A percentile compares a stretch with the other conserved stretches of the same genome.
These are phyloP conservation scores for Hypholoma fasciculare DNA, from an alignment of 768 basidiomycete species.

Conservation along the genomic window DNA sequence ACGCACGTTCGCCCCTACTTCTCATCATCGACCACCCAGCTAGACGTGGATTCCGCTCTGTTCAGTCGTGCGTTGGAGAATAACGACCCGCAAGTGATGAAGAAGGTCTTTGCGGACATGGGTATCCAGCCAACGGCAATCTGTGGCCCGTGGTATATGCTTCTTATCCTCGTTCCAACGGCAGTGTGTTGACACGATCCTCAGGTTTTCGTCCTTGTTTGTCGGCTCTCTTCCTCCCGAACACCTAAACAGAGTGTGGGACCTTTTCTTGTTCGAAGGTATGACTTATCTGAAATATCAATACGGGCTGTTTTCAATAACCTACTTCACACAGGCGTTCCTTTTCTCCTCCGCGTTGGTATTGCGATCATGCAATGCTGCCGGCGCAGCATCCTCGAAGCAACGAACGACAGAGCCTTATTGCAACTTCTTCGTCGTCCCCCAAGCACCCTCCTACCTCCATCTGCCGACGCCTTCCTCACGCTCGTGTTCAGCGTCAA, in stretches of 20 bases:
- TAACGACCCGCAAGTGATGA: conserved; percentile 58
- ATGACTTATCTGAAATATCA: conserved; percentile 8
- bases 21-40: conserved; percentile 48
- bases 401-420: conserved; percentile 42
- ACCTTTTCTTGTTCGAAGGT: conserved; percentile 84
- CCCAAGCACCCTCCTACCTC: conserved; percentile 52
- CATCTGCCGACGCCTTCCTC: conserved; percentile 61
- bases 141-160: conserved; percentile 63
- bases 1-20: conserved; percentile 80
- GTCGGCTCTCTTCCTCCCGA: conserved; percentile 64
- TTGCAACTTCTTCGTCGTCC: conserved; percentile 53
- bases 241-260: conserved; percentile 77
- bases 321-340: conserved; percentile 48
- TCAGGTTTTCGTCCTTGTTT: conserved; percentile 75
- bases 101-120: conserved; percentile 67
- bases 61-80: conserved; percentile 70
- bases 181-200: not conserved
- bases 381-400: conserved; percentile 60
- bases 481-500: conserved; percentile 63
- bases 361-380: conserved; percentile 63
- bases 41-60: conserved; percentile 76
- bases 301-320: not conserved
- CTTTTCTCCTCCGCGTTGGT: conserved; percentile 74
- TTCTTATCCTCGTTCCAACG: not conserved
- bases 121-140: conserved; percentile 56